A percentile compares a stretch with the other conserved stretches of the same genome.
phyloP scores from a whole-genome alignment of 208 protist species.

The Angomonas desouzai region DNA sequence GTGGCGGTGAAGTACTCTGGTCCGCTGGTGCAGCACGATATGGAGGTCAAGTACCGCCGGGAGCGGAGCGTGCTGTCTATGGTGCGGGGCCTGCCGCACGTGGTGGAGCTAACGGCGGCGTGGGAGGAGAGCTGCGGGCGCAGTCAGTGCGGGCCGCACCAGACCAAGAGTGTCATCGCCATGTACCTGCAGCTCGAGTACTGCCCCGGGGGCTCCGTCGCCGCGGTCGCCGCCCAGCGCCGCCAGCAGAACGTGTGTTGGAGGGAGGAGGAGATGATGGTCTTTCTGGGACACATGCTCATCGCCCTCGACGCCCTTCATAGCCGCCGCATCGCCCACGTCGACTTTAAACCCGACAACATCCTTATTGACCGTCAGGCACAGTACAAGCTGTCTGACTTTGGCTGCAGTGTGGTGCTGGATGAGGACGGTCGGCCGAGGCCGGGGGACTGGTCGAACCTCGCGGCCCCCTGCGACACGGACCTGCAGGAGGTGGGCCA shows the following conservation, averaged over 20 bases:
- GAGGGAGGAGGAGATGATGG: constrained; percentile 70
- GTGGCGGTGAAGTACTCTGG: constrained; percentile 77
- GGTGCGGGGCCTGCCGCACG: constrained; percentile 60
- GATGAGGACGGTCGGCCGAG: constrained; percentile 57
- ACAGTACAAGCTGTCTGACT: constrained; percentile 88
- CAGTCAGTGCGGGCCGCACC: neutral
- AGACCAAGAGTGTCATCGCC: constrained; percentile 22
- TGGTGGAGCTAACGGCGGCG: constrained; percentile 65
- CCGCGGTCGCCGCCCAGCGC: constrained; percentile 36
- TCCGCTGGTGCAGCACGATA: constrained; percentile 30
- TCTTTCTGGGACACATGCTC: constrained; percentile 81
- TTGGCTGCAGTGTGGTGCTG: constrained; percentile 84
- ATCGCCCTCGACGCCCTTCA: constrained; percentile 87
- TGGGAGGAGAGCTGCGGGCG: constrained; percentile 67
- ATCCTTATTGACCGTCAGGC: constrained; percentile 77
- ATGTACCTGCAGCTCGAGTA: constrained; percentile 85
- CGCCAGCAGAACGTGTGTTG: constrained; percentile 44
- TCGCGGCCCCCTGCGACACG: neutral
- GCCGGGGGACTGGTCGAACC: neutral
- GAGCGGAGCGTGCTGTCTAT: constrained; percentile 61
- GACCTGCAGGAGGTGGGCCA: constrained; percentile 13
- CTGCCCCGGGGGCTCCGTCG: constrained; percentile 76
- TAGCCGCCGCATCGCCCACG: constrained; percentile 75
- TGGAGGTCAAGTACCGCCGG: constrained; percentile 50
- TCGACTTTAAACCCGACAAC: constrained; percentile 94